Evolutionary conservation across 177 flowering plant genomes (phyloP).

Genomic region (Tripterygium wilfordii): DNA sequence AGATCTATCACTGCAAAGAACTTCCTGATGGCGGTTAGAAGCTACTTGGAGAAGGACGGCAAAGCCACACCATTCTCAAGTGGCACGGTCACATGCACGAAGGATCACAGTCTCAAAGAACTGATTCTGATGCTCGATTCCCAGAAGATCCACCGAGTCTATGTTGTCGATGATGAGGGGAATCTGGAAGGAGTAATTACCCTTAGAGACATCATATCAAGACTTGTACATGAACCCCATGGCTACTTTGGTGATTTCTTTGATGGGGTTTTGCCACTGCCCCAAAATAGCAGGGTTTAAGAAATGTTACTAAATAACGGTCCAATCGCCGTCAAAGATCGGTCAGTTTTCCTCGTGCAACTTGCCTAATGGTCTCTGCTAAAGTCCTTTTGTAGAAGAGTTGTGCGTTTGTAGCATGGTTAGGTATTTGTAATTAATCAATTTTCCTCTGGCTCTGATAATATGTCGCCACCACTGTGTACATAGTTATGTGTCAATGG

Average conservation of each 20-base stretch:
- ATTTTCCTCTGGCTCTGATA: no score
- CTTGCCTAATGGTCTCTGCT: no score
- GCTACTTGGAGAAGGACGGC: conserved; percentile 43
- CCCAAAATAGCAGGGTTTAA: conserved; percentile 60
- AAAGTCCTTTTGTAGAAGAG: no score
- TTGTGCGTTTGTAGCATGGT: background rate
- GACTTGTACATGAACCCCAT: conserved; percentile 88
- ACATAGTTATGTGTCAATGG: no score
- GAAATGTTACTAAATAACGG: no score
- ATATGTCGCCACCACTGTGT: no score
- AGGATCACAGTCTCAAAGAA: conserved; percentile 55
- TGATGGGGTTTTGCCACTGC: conserved; percentile 79
- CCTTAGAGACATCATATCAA: conserved; percentile 92
- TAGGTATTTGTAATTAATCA: no score
- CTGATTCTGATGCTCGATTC: conserved; percentile 67
- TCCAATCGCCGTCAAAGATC: no score
- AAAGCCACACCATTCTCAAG: conserved; percentile 43
- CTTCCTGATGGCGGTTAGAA: conserved; percentile 65
- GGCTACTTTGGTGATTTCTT: conserved; percentile 97
- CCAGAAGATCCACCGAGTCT: conserved; percentile 68
- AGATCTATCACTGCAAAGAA: conserved; percentile 83
- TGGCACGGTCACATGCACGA: conserved; percentile 66
- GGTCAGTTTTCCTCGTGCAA: no score
- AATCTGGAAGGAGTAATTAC: conserved; percentile 88
- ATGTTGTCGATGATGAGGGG: conserved; percentile 65